A percentile compares a stretch with the other conserved stretches of the same genome.
These are phyloP conservation scores for Tolypocladium ovalisporum DNA, from an alignment of 2,329 filamentous ascomycete species.

Conservation along the genomic window DNA sequence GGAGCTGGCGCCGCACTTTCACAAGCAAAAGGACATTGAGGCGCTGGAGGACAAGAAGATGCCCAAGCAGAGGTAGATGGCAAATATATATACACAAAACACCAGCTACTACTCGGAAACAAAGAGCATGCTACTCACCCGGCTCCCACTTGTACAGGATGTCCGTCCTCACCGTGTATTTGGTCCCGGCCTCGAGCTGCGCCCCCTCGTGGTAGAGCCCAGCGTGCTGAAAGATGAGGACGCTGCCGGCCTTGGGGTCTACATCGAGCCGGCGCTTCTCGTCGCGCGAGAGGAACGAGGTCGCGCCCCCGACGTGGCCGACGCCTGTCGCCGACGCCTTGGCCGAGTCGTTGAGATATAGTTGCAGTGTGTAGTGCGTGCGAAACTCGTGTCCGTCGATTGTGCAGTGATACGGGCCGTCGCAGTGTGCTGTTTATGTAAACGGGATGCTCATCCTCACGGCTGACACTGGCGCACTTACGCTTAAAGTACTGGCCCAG, in stretches of 20 bases:
- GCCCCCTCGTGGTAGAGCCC: constrained; percentile 42
- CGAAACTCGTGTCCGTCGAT: constrained; percentile 32
- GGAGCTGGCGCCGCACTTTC: constrained; percentile 88
- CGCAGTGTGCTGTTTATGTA: constrained; percentile 48
- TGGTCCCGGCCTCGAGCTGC: constrained; percentile 36
- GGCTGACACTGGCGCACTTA: neutral
- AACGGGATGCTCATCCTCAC: constrained; percentile 12
- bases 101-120: neutral
- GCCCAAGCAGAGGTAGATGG: constrained; percentile 21
- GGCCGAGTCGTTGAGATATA: constrained; percentile 29
- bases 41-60: constrained; percentile 64
- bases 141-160: constrained; percentile 33
- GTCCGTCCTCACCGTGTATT: constrained; percentile 47
- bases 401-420: constrained; percentile 48
- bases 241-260: constrained; percentile 44
- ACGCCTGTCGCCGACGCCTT: constrained; percentile 7
- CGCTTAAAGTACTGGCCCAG: constrained; percentile 60
- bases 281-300: constrained; percentile 38
- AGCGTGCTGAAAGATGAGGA: constrained; percentile 48
- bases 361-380: constrained; percentile 44
- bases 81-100: neutral
- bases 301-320: constrained; percentile 40
- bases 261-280: constrained; percentile 35
- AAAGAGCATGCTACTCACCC: neutral
- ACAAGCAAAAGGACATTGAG: constrained; percentile 86